Conservation (phyloP, 177 flowering plant genomes). For the Vitis hybrid region DNA sequence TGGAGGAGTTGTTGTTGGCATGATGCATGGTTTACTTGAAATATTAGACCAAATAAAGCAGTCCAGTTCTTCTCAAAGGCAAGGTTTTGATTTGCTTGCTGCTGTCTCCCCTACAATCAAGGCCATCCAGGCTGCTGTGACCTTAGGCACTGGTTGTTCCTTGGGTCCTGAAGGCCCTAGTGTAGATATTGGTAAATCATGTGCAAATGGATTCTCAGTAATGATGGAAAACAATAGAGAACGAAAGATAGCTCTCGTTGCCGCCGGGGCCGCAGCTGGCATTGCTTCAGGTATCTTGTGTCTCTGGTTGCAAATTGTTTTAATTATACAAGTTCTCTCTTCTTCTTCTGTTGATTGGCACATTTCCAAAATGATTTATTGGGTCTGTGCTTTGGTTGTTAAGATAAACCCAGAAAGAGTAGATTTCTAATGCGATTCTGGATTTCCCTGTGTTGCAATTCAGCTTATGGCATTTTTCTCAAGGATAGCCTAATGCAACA, state of each 20-base stretch:
- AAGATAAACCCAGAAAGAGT: too few relatives aligned
- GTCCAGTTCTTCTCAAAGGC: constrained; percentile 61
- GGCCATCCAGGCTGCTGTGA: constrained; percentile 97
- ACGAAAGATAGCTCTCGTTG: constrained; percentile 92
- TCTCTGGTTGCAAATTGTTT: not conserved
- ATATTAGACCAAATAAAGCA: constrained; percentile 84
- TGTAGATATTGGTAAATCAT: constrained; percentile 98
- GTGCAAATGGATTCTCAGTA: constrained; percentile 84
- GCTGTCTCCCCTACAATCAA: constrained; percentile 83
- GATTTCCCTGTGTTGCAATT: too few relatives aligned
- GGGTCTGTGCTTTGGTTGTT: too few relatives aligned
- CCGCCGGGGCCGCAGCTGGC: constrained; percentile 99
- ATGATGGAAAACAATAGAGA: constrained; percentile 98
- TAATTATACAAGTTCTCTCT: not conserved
- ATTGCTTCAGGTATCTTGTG: constrained; percentile 75
- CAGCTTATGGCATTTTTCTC: too few relatives aligned
- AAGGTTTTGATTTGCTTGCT: constrained; percentile 74
- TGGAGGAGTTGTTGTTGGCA: constrained; percentile 97
- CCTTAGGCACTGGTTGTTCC: constrained; percentile 98
- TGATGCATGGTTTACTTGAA: constrained; percentile 96
- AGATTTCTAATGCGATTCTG: too few relatives aligned
- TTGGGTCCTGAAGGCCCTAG: constrained; percentile 99
- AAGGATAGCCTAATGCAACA: too few relatives aligned
- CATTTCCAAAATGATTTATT: not conserved
- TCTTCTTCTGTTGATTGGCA: not conserved